These are phyloP conservation scores for Protea cynaroides DNA, from an alignment of 164 flowering plant genomes.

Conservation along the genomic window DNA sequence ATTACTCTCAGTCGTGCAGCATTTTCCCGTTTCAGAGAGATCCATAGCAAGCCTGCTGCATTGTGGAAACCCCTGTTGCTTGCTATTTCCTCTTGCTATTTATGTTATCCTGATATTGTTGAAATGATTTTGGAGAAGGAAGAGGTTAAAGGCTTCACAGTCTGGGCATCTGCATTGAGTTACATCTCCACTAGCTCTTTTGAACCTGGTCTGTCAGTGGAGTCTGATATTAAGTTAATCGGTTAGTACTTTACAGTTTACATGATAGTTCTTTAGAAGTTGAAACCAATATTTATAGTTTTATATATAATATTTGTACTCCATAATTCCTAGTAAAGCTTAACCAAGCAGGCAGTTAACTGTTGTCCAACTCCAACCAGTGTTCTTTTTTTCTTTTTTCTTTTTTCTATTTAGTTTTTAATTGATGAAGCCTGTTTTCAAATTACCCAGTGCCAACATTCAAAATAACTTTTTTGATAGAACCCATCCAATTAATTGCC, in stretches of 20 bases:
- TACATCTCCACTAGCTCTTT: slow-evolving; percentile 27
- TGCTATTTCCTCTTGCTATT: slow-evolving; percentile 60
- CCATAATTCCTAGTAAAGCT: too few species aligned
- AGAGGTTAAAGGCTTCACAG: slow-evolving; percentile 37
- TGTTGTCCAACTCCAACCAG: slow-evolving; percentile 1
- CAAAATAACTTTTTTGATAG: too few species aligned
- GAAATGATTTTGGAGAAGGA: slow-evolving; percentile 40
- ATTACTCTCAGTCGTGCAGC: slow-evolving; percentile 42
- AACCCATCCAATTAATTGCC: too few species aligned
- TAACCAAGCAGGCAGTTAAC: too few species aligned
- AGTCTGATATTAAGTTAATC: slow-evolving; percentile 55
- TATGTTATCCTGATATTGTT: slow-evolving; percentile 52
- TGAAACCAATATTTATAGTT: neutral
- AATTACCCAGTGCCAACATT: neutral
- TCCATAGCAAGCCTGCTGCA: slow-evolving; percentile 45
- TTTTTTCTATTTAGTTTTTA: too few species aligned
- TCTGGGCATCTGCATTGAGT: slow-evolving; percentile 52
- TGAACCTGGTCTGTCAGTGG: slow-evolving; percentile 31
- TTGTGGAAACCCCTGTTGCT: slow-evolving; percentile 71
- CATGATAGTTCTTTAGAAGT: neutral
- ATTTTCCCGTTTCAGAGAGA: slow-evolving; percentile 46
- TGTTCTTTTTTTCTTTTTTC: neutral
- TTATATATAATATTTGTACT: neutral
- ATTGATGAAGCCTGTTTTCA: too few species aligned
- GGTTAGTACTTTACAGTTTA: slow-evolving; percentile 34